These are phyloP conservation scores for Tarenaya hassleriana DNA, from an alignment of 345 rosid species.

Conservation along the genomic window DNA sequence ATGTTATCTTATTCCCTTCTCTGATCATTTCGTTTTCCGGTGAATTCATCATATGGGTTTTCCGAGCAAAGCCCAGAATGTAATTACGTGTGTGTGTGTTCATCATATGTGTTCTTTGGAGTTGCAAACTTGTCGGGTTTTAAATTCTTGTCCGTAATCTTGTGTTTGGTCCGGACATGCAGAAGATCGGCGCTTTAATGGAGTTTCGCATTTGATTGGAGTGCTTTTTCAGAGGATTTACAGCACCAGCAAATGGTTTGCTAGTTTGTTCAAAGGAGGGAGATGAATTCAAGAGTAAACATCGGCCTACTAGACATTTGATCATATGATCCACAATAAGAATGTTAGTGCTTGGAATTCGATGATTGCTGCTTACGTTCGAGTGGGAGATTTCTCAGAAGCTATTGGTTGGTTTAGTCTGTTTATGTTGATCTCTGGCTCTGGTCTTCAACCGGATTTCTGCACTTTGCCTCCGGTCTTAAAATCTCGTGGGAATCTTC, in stretches of 20 bases:
- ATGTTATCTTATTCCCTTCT: too few species aligned
- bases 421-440: constrained; percentile 32
- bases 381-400: constrained; percentile 25
- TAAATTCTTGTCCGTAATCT: too few species aligned
- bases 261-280: constrained; percentile 17
- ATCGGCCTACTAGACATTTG: constrained; percentile 30
- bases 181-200: constrained; percentile 29
- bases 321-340: constrained; percentile 31
- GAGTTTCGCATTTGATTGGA: constrained; percentile 21
- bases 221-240: constrained; percentile 16
- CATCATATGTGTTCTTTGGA: too few species aligned
- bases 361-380: constrained; percentile 47
- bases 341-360: constrained; percentile 52
- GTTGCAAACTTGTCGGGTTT: too few species aligned
- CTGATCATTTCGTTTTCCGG: too few species aligned
- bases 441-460: constrained; percentile 54
- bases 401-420: constrained; percentile 43
- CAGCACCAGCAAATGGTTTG: constrained; percentile 28
- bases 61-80: too few species aligned
- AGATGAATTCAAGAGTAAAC: constrained; percentile 5
- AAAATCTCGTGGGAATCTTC: constrained; percentile 42
- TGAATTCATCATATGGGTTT: too few species aligned
- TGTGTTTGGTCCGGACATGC: constrained; percentile 28
- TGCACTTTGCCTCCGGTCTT: constrained; percentile 51
- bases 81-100: too few species aligned